Evolutionary conservation across 2,329 filamentous ascomycete species (phyloP).

Genomic region (Cryphonectria nitschkei): DNA sequence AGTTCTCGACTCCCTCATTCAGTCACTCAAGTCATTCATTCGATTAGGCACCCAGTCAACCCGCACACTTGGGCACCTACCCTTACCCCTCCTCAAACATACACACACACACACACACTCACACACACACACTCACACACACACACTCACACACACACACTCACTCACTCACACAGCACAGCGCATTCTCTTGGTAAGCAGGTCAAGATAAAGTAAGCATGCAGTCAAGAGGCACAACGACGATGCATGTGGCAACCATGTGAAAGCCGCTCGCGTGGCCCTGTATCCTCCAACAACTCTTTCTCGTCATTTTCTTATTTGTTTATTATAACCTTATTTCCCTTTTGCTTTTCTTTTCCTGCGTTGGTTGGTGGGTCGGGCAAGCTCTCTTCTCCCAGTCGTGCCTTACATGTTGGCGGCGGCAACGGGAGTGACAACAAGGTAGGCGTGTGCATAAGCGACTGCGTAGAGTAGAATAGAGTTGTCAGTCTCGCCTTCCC

Average conservation of each 20-base stretch:
- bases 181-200: too few species aligned
- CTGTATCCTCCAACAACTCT: too few species aligned
- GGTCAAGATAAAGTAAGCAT: neutral
- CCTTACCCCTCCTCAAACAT: neutral
- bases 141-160: too few species aligned
- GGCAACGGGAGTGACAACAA: neutral
- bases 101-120: neutral
- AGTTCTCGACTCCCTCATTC: conserved; percentile 21
- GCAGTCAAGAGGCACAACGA: neutral
- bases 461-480: neutral
- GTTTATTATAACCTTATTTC: neutral
- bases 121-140: too few species aligned
- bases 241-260: neutral
- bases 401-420: neutral
- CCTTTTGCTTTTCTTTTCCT: neutral
- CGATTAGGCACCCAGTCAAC: too few species aligned
- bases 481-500: neutral
- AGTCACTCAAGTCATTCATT: neutral
- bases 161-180: too few species aligned
- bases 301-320: neutral
- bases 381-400: too few species aligned
- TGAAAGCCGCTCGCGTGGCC: neutral
- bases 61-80: too few species aligned
- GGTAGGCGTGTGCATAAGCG: neutral
- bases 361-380: neutral